These are phyloP conservation scores for Rhynchospora tenuis DNA, from an alignment of 176 grass and related monocot genomes.

Conservation along the genomic window DNA sequence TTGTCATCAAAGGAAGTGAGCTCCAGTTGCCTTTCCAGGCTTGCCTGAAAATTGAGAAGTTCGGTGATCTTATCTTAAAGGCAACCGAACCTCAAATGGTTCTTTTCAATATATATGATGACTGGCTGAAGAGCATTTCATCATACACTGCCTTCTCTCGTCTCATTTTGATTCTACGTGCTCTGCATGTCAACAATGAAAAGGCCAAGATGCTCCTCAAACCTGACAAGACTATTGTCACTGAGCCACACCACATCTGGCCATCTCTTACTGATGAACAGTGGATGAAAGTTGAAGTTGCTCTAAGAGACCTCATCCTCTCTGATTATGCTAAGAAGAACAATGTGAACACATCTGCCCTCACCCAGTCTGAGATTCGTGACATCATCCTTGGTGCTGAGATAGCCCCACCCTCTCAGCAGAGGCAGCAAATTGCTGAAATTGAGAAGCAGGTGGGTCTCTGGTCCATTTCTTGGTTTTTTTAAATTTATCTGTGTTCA, in stretches of 20 bases:
- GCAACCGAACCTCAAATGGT: conserved; percentile 98
- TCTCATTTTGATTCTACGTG: conserved; percentile 79
- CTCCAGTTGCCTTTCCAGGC: conserved; percentile 96
- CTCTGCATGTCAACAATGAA: conserved; percentile 98
- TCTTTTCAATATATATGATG: conserved; percentile 96
- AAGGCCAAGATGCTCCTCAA: conserved; percentile 99
- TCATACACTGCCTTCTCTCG: conserved; percentile 97
- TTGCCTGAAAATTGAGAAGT: conserved; percentile 99
- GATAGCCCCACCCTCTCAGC: conserved; percentile 93
- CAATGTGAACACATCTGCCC: conserved; percentile 91
- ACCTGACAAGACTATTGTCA: conserved; percentile 94
- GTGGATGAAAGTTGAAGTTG: conserved; percentile 97
- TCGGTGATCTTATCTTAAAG: conserved; percentile 96
- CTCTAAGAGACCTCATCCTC: conserved; percentile 93
- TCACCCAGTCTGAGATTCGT: conserved; percentile 97
- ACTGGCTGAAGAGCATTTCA: conserved; percentile 98
- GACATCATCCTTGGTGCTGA: conserved; percentile 99
- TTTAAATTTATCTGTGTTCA: neutral
- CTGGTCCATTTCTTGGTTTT: neutral
- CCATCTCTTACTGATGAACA: conserved; percentile 89
- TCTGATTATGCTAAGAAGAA: conserved; percentile 99
- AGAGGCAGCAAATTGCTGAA: conserved; percentile 97
- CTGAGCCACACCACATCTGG: conserved; percentile 97
- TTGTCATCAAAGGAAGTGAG: conserved; percentile 97
- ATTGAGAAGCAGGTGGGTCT: conserved; percentile 87